Evolutionary conservation across 2,329 filamentous ascomycete species (phyloP), one percentile per base, ranked within the genome.

Genomic region (Ascochyta koolunga): DNA sequence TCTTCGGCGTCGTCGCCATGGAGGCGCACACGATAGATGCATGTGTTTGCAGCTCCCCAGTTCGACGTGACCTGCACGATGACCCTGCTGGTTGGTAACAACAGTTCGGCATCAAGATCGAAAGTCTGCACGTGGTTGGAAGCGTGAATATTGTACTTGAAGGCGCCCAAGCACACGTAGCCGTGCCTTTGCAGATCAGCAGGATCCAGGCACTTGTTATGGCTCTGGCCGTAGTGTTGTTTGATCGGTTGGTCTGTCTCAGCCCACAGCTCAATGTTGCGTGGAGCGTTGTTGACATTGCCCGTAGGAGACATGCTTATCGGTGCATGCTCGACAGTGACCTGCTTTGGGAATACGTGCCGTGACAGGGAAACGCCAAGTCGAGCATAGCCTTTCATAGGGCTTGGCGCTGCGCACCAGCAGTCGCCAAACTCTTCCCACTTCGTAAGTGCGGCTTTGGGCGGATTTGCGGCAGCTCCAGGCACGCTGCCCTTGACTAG

Each of bases 341-440:
- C 51, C 29, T 73, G 65, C 5, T 65, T 66, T 1, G 79, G 78
- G 43, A 62, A 69, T 50, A 81, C 70, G 1, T 62, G 60, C 6
- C 68, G 64, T 4, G 66, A 56, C 15, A 79, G 66, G 13, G 66
- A 52, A 16, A 96, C 83, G 8, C 83, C 84, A 15, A 98, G 77
- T 47, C 86, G 83, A 2, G 86, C 85, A 32, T 86, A 84, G 42
- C 82, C 80, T 7, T 80, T 79, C 0, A 77, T 76, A 3, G 55
- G 58, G 21, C 59, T 62, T 79, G 81, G 44, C 9, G 78, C 74
- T 4, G 88, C 86, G 72, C 93, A 98, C 89, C 91, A 98, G 74
- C 91, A 96, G 58, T 98, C 90, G 18, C 89, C 90, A 29, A 88
- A 83, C 42, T 96, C 90, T 9, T 86, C 79, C 91, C 93, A 96